These are phyloP conservation scores for Aspergillus viridinutans DNA, from an alignment of 2,329 filamentous ascomycete species.

Conservation along the genomic window DNA sequence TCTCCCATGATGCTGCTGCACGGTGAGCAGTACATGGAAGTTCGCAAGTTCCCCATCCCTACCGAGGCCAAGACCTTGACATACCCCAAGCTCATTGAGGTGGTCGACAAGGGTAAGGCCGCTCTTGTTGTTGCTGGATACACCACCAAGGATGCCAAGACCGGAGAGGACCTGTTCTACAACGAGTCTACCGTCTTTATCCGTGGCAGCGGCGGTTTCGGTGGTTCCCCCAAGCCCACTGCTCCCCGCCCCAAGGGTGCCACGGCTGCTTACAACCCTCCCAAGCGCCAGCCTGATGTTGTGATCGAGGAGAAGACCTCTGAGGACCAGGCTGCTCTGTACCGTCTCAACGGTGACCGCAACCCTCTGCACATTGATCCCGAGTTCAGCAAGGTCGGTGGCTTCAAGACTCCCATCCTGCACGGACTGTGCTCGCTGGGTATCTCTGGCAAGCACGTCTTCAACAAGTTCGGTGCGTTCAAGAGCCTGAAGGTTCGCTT, in stretches of 20 bases:
- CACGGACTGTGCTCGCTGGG: slow-evolving; percentile 97
- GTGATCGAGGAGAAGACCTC: slow-evolving; percentile 82
- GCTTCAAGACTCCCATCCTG: slow-evolving; percentile 89
- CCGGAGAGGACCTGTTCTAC: slow-evolving; percentile 89
- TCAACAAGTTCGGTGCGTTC: slow-evolving; percentile 74
- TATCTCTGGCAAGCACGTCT: slow-evolving; percentile 83
- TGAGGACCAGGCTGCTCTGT: slow-evolving; percentile 87
- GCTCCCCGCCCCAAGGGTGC: slow-evolving; percentile 71
- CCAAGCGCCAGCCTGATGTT: slow-evolving; percentile 70
- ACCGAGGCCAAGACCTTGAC: slow-evolving; percentile 74
- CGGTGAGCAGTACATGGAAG: slow-evolving; percentile 96
- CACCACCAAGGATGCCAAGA: slow-evolving; percentile 78
- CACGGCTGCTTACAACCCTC: slow-evolving; percentile 74
- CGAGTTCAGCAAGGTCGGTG: slow-evolving; percentile 86
- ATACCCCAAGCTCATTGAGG: slow-evolving; percentile 78
- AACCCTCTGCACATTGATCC: slow-evolving; percentile 97
- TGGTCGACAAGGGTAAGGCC: slow-evolving; percentile 91
- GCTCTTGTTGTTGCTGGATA: slow-evolving; percentile 76
- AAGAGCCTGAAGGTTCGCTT: slow-evolving; percentile 93
- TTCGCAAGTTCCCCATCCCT: slow-evolving; percentile 86
- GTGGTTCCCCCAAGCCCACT: slow-evolving; percentile 66
- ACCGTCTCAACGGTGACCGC: slow-evolving; percentile 88
- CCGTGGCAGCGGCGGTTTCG: slow-evolving; percentile 85
- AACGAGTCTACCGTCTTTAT: slow-evolving; percentile 95
- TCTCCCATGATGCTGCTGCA: slow-evolving; percentile 98